A percentile compares a stretch with the other conserved stretches of the same genome.
Evolutionary conservation across 345 rosid species (phyloP).

Genomic region (Lepidium didymum): DNA sequence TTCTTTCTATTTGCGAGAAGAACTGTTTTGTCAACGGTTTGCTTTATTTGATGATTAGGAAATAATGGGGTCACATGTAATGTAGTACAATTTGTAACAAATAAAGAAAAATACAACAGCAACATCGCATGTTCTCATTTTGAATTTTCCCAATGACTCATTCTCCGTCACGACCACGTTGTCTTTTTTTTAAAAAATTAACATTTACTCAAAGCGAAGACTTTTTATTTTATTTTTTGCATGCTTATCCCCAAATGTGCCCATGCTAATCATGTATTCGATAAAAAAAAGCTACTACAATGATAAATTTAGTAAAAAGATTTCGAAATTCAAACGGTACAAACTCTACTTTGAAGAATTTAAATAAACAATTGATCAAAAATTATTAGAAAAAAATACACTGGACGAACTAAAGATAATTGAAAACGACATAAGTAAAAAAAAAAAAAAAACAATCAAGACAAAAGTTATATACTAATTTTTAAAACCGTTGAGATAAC

Average conservation of each 20-base stretch:
- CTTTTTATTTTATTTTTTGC: too few relatives aligned
- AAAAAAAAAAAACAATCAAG: not conserved
- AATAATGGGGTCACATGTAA: constrained; percentile 32
- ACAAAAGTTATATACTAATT: constrained; percentile 24
- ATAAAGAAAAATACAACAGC: constrained; percentile 17
- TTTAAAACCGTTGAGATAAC: constrained; percentile 82
- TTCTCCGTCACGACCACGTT: constrained; percentile 32
- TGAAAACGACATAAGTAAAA: constrained; percentile 4
- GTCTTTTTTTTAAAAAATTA: constrained; percentile 17
- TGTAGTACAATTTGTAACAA: constrained; percentile 6
- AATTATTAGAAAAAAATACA: constrained; percentile 22
- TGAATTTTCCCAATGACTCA: constrained; percentile 25
- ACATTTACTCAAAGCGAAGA: constrained; percentile 19
- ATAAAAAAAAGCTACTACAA: not conserved
- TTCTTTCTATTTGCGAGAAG: not conserved
- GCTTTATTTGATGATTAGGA: constrained; percentile 22
- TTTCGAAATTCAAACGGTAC: constrained; percentile 4
- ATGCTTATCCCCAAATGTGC: too few relatives aligned
- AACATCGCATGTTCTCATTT: constrained; percentile 28
- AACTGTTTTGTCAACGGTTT: constrained; percentile 28
- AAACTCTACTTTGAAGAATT: not conserved
- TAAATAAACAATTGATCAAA: constrained; percentile 25
- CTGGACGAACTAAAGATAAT: not conserved
- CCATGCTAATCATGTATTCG: not conserved
- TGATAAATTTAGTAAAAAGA: not conserved